Evolutionary conservation across 805 yeast species (phyloP).

Genomic region (Nakazawaea ambrosiae): DNA sequence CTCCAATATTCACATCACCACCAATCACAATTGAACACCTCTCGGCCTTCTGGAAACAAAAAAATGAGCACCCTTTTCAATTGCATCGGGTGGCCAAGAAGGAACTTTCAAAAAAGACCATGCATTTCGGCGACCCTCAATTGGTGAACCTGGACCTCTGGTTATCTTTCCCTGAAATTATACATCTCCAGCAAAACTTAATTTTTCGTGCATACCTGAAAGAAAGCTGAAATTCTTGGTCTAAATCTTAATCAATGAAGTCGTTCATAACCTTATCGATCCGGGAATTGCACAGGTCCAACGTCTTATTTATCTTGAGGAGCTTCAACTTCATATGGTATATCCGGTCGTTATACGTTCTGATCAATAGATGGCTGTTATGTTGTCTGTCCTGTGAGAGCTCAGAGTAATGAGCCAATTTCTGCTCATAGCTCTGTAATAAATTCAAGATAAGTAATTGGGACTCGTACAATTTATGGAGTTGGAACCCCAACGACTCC

Average conservation of each 20-base stretch:
- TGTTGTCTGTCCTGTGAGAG: constrained; percentile 6
- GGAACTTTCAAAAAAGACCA: too few species aligned
- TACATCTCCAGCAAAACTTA: too few species aligned
- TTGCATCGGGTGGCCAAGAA: too few species aligned
- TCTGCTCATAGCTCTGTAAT: constrained; percentile 5
- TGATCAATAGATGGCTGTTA: constrained; percentile 1
- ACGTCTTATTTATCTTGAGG: constrained; percentile 4
- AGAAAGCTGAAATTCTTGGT: too few species aligned
- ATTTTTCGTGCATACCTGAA: too few species aligned
- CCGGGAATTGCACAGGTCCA: constrained; percentile 1
- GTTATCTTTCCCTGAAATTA: too few species aligned
- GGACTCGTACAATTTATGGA: constrained; percentile 7
- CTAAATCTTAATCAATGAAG: not conserved
- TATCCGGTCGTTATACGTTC: constrained; percentile 7
- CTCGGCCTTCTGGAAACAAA: too few species aligned
- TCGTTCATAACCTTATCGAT: constrained; percentile 1
- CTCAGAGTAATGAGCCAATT: constrained; percentile 1
- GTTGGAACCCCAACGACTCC: constrained; percentile 5
- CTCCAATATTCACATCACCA: too few species aligned
- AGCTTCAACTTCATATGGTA: constrained; percentile 6
- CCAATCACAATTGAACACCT: too few species aligned
- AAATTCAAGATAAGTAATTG: constrained; percentile 5
- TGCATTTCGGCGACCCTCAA: too few species aligned
- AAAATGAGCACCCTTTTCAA: too few species aligned
- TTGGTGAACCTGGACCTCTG: too few species aligned